Conservation (phyloP, 441 rosid genomes). For the Sinapis alba region DNA sequence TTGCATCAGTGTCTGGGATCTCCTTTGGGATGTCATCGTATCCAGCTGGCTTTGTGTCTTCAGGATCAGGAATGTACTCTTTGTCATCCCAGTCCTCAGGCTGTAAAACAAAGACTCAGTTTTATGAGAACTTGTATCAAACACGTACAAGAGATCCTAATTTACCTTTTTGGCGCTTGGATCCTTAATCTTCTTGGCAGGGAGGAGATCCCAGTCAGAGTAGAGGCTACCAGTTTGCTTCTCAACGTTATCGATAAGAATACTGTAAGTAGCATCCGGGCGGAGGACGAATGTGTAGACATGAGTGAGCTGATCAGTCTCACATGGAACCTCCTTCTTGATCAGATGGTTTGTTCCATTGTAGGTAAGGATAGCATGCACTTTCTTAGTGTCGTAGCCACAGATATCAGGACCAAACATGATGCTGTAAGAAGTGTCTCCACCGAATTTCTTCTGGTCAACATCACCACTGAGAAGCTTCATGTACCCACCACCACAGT, state of each 20-base stretch:
- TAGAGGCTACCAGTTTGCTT: conserved; percentile 86
- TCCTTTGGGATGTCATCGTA: conserved; percentile 93
- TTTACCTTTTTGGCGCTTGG: conserved; percentile 90
- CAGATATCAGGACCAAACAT: conserved; percentile 99
- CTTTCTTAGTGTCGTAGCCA: conserved; percentile 94
- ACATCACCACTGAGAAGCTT: conserved; percentile 77
- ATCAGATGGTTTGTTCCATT: conserved; percentile 76
- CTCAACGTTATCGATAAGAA: conserved; percentile 87
- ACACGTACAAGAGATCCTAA: not conserved
- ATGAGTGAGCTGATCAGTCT: conserved; percentile 91
- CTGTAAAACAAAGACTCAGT: conserved; percentile 42
- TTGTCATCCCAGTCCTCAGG: conserved; percentile 97
- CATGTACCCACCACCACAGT: conserved; percentile 99
- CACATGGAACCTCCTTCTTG: conserved; percentile 96
- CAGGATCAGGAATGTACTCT: conserved; percentile 84
- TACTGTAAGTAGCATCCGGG: conserved; percentile 88
- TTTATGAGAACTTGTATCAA: not conserved
- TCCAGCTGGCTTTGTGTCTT: conserved; percentile 89
- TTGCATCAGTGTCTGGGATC: conserved; percentile 78
- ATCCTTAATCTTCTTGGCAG: conserved; percentile 83
- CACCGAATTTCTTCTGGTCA: conserved; percentile 92
- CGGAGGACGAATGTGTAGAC: conserved; percentile 76
- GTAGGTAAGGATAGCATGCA: conserved; percentile 89
- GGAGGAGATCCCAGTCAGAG: conserved; percentile 88
- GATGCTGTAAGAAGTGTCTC: conserved; percentile 91